A percentile compares a stretch with the other conserved stretches of the same genome.
phyloP scores from a whole-genome alignment of 2,329 filamentous ascomycete genomes.

The Claviceps spartinae region DNA sequence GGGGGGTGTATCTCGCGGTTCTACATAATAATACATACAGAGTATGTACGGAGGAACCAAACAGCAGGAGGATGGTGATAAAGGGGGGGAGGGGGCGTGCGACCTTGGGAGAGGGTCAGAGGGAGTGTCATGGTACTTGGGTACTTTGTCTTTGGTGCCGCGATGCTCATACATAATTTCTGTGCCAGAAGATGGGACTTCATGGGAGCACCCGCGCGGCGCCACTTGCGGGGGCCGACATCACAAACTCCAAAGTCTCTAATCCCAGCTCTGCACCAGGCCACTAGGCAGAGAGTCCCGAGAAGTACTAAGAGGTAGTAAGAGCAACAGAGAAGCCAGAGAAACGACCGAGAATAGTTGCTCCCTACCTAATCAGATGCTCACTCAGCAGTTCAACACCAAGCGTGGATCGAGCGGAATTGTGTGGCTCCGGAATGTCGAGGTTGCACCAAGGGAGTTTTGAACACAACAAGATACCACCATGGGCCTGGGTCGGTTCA shows the following conservation, averaged over 20 bases:
- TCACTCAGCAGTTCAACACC: no score
- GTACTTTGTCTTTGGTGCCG: not conserved
- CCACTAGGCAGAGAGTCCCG: not conserved
- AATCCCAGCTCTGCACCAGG: not conserved
- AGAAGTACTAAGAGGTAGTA: not conserved
- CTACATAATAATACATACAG: no score
- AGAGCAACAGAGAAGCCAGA: no score
- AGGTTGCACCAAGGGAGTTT: no score
- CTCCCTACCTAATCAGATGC: no score
- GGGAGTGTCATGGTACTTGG: not conserved
- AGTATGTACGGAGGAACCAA: not conserved
- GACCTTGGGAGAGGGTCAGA: not conserved
- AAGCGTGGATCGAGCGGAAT: no score
- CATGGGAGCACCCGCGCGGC: conserved; percentile 3
- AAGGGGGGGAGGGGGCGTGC: not conserved
- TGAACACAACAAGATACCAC: not conserved
- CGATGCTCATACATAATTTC: not conserved
- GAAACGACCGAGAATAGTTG: no score
- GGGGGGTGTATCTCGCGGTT: conserved; percentile 1
- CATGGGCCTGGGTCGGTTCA: not conserved
- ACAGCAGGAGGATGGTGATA: not conserved
- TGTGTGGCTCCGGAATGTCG: no score
- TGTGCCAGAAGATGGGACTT: no score
- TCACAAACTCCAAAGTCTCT: no score
- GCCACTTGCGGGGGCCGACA: conserved; percentile 2